A percentile compares a stretch with the other conserved stretches of the same genome.
These are phyloP conservation scores for Pythium brachiatum DNA, from an alignment of 352 stramenopile species.

Conservation along the genomic window DNA sequence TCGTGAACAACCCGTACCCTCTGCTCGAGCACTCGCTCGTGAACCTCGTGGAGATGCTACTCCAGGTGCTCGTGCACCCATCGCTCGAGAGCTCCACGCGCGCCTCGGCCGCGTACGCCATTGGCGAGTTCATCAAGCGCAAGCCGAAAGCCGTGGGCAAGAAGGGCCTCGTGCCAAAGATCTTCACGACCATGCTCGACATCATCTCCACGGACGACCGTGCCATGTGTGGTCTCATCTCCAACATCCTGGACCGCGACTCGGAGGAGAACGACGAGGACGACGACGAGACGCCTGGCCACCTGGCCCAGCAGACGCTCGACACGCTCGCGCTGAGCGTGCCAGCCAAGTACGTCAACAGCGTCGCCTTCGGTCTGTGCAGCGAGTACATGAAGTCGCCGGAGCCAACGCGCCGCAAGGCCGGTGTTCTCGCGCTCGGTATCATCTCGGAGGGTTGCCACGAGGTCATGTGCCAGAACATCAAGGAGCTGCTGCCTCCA, in stretches of 20 bases:
- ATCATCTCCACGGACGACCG: constrained; percentile 75
- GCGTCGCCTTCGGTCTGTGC: constrained; percentile 69
- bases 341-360: constrained; percentile 82
- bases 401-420: constrained; percentile 92
- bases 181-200: constrained; percentile 86
- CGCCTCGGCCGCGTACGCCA: constrained; percentile 74
- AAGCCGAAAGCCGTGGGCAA: constrained; percentile 90
- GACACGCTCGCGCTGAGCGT: constrained; percentile 81
- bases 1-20: constrained; percentile 81
- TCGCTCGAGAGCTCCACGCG: constrained; percentile 77
- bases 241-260: constrained; percentile 75
- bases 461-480: constrained; percentile 94
- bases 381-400: constrained; percentile 90
- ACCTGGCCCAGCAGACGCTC: constrained; percentile 83
- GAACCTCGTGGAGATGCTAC: constrained; percentile 77
- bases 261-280: constrained; percentile 58
- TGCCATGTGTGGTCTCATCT: constrained; percentile 82
- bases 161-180: constrained; percentile 76
- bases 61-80: constrained; percentile 78
- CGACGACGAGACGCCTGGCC: constrained; percentile 68
- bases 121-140: constrained; percentile 86
- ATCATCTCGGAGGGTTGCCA: constrained; percentile 97
- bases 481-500: constrained; percentile 91
- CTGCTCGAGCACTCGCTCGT: constrained; percentile 81
- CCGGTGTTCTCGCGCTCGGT: constrained; percentile 94